A percentile compares a stretch with the other conserved stretches of the same genome.
Conservation (phyloP, 225 moss, liverwort and hornwort genomes). For the Pseudisothecium myosuroides region DNA sequence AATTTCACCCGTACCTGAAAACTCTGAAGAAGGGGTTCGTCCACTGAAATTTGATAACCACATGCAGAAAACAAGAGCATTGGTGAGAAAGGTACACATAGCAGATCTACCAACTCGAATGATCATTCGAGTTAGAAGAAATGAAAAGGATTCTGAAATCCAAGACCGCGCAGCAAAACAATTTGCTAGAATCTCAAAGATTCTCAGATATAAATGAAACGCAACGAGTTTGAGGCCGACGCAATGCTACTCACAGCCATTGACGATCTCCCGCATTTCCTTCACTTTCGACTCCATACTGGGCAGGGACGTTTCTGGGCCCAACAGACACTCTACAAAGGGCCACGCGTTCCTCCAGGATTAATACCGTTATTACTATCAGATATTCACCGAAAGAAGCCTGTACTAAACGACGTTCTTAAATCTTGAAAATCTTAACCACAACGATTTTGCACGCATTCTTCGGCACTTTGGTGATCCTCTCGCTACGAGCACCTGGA, state of each 20-base stretch:
- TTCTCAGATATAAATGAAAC: background rate
- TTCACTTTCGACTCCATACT: constrained; percentile 24
- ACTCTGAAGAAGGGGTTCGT: constrained; percentile 15
- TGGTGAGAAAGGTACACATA: background rate
- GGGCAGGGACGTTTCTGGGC: background rate
- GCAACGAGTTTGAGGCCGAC: background rate
- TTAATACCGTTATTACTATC: background rate
- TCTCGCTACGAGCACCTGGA: background rate
- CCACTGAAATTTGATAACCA: constrained; percentile 15
- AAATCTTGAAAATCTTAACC: background rate
- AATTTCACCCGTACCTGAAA: constrained; percentile 20
- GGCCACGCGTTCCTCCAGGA: background rate
- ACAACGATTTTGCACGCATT: background rate
- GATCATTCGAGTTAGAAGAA: background rate
- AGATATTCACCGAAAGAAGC: background rate
- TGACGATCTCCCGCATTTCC: constrained; percentile 4
- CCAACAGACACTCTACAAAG: background rate
- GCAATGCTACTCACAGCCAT: constrained; percentile 17
- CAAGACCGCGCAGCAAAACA: background rate
- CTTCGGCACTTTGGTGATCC: background rate
- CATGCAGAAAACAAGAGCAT: background rate
- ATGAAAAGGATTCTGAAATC: background rate
- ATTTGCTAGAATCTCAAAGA: background rate
- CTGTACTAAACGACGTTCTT: background rate
- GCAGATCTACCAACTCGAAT: background rate